phyloP scores from a whole-genome alignment of 306 rosid genomes.

The Cucumis melo region DNA sequence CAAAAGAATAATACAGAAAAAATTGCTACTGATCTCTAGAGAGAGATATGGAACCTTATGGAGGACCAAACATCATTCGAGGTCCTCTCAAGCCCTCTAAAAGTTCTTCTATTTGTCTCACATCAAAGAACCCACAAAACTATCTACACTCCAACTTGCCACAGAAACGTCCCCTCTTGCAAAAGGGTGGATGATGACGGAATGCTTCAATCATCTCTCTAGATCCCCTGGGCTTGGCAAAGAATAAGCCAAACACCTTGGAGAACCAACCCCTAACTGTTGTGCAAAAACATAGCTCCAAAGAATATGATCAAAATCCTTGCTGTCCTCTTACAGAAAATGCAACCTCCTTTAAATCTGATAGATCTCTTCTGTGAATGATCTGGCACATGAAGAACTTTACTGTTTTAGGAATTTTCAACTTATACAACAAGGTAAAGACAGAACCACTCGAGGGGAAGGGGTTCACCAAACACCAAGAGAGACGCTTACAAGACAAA shows the following conservation, averaged over 20 bases:
- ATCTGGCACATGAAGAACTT: neutral
- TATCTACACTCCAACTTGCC: neutral
- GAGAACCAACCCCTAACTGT: neutral
- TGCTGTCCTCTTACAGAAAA: neutral
- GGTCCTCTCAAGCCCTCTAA: neutral
- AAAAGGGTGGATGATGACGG: neutral
- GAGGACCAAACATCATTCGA: neutral
- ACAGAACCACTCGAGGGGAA: neutral
- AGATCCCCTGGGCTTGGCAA: neutral
- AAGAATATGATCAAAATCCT: neutral
- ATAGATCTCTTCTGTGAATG: no score
- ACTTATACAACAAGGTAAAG: no score
- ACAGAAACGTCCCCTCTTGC: neutral
- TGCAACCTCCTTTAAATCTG: neutral
- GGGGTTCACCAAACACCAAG: neutral
- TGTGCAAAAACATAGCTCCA: neutral
- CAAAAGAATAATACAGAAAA: neutral
- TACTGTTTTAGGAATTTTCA: neutral
- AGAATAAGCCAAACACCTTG: neutral
- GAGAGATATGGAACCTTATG: neutral
- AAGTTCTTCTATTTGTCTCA: neutral
- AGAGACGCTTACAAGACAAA: neutral
- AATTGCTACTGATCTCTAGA: neutral
- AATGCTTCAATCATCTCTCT: neutral
- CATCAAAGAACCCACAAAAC: neutral